phyloP scores from a whole-genome alignment of 306 rosid species.

The Fragaria iinumae region DNA sequence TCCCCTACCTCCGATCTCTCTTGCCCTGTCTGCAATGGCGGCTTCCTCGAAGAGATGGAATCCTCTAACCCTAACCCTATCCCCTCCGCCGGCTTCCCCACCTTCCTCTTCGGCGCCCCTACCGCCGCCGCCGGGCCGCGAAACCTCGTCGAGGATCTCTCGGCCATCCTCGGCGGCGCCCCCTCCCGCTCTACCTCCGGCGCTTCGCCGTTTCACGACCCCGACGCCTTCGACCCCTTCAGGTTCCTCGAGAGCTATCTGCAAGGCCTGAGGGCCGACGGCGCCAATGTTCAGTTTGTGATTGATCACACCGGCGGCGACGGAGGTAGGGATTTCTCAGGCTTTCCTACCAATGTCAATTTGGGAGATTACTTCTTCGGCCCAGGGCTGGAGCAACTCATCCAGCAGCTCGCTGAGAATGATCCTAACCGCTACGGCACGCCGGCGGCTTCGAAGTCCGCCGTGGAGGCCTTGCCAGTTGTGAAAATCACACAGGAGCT shows the following conservation, averaged over 20 bases:
- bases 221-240: constrained; percentile 65
- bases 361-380: constrained; percentile 91
- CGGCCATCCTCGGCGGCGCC: constrained; percentile 58
- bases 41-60: constrained; percentile 77
- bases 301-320: constrained; percentile 45
- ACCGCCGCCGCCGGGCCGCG: constrained; percentile 29
- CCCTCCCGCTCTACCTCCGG: constrained; percentile 19
- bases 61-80: constrained; percentile 45
- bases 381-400: constrained; percentile 90
- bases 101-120: constrained; percentile 41
- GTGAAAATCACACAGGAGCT: constrained; percentile 53
- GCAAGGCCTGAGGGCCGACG: constrained; percentile 55
- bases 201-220: constrained; percentile 41
- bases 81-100: constrained; percentile 34
- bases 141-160: constrained; percentile 45
- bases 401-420: constrained; percentile 90
- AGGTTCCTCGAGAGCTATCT: constrained; percentile 69
- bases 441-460: constrained; percentile 77
- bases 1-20: constrained; percentile 57
- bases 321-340: constrained; percentile 37
- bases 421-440: constrained; percentile 88
- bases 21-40: constrained; percentile 66
- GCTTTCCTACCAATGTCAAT: constrained; percentile 50
- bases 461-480: constrained; percentile 55
- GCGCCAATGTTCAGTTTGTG: constrained; percentile 74